Base-by-base conservation (phyloP, 2,329 filamentous ascomycete species). In the Fusarium buxicola region DNA sequence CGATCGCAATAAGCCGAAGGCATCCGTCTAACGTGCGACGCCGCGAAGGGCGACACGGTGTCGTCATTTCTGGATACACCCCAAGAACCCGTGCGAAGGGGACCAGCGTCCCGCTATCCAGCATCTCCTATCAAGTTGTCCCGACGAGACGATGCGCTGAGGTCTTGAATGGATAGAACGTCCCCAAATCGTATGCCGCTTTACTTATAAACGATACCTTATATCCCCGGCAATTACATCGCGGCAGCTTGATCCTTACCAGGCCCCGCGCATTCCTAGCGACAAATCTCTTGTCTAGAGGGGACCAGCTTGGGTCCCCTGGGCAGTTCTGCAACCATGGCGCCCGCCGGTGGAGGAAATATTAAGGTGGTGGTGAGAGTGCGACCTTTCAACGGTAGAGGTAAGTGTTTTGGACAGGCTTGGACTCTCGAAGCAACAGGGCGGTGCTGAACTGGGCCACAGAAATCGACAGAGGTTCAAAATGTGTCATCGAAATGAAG, bases 341-440 rank as follows among this genome's bases (percentile, higher is more conserved):
- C 77, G 68, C 76, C 82, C 60, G 81, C 86, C 70, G 92, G 92
- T 74, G 93, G 91, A 80, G 94, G 95, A 75, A 99, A 99, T 76
- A 99, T 99, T 79, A 99, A 99, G 89, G 95, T 99, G 82, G 95
- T 99, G 84, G 95, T 99, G 83, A 89, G 95, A 81, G 89, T 91
- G 72, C 88, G 95, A 76, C 95, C 95, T 46, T 99, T 99, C 82
- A 99, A 99, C 78, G 89, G 88, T 74, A 89, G 94, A 94, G 92
- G 93, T 94, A 83, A 58, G 82, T 69, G 38, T 53, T 32, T 41
- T 44, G 30, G 15, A 31, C 24, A 21, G 47, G 48, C 35, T 54
- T 46, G 9, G 18, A 34, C 35, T 27, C 16, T 47, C 28, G 27
- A 15, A 30, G n/a, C 28, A 8, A 46, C 21, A 40, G 44, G 44